Evolutionary conservation across 495 filamentous ascomycete genomes (phyloP).

Genomic region (Talaromyces ruber): DNA sequence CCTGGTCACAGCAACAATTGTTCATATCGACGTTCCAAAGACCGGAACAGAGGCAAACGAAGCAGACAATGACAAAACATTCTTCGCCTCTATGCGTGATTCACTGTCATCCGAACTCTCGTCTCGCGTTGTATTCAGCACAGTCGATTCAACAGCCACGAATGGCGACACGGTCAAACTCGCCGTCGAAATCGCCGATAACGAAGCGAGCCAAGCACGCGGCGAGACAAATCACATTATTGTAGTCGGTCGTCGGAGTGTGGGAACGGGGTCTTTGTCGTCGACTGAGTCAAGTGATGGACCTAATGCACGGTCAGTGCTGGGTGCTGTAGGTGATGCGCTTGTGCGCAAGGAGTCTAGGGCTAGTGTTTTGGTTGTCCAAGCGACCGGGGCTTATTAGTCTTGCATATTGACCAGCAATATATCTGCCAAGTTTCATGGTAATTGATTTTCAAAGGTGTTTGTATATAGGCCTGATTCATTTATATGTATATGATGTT

Average conservation of each 20-base stretch:
- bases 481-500: background rate
- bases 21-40: slow-evolving; percentile 15
- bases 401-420: background rate
- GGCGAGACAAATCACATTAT: slow-evolving; percentile 73
- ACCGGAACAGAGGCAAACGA: background rate
- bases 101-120: slow-evolving; percentile 51
- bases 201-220: slow-evolving; percentile 50
- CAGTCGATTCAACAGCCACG: slow-evolving; percentile 16
- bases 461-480: background rate
- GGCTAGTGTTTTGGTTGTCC: slow-evolving; percentile 72
- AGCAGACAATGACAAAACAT: slow-evolving; percentile 38
- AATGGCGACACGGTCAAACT: slow-evolving; percentile 18
- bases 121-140: slow-evolving; percentile 52
- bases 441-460: background rate
- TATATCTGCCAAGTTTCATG: background rate
- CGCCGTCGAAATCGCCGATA: slow-evolving; percentile 36
- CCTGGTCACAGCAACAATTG: slow-evolving; percentile 46
- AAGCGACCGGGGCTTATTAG: slow-evolving; percentile 38
- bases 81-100: slow-evolving; percentile 56
- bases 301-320: slow-evolving; percentile 44
- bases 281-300: slow-evolving; percentile 19
- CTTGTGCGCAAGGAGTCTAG: slow-evolving; percentile 49
- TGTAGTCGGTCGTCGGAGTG: slow-evolving; percentile 56
- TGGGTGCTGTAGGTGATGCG: slow-evolving; percentile 62
- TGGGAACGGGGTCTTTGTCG: background rate